Percentiles rank a stretch among this genome's conserved stretches.
These are phyloP conservation scores for Colletotrichum chlorophyti DNA, from an alignment of 2,329 filamentous ascomycete genomes.

Conservation along the genomic window DNA sequence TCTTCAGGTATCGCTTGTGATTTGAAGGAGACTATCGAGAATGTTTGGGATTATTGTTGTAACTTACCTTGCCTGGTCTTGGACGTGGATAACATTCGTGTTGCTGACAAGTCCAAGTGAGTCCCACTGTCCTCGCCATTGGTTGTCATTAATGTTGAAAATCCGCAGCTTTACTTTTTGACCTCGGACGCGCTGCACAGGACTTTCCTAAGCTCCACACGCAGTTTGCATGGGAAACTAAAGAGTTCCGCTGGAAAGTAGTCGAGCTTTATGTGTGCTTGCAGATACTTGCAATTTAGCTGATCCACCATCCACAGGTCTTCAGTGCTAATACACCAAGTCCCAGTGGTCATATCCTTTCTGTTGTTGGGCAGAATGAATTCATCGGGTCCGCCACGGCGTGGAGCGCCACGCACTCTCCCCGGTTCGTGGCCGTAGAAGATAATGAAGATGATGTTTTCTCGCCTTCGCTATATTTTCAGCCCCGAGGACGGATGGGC, in stretches of 20 bases:
- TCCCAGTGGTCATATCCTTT: conserved; percentile 50
- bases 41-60: conserved; percentile 6
- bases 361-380: conserved; percentile 41
- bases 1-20: conserved; percentile 17
- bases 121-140: too few relatives aligned
- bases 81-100: not conserved
- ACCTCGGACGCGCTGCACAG: conserved; percentile 8
- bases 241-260: conserved; percentile 36
- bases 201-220: conserved; percentile 25
- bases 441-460: conserved; percentile 12
- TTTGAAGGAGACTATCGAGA: conserved; percentile 19
- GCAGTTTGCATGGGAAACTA: not conserved
- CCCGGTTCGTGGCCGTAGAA: not conserved
- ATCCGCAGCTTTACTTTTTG: conserved; percentile 27
- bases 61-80: not conserved
- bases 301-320: conserved; percentile 31
- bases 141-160: too few relatives aligned
- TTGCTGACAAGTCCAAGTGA: conserved; percentile 9
- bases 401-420: conserved; percentile 1
- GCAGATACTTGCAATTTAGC: not conserved
- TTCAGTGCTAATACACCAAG: conserved; percentile 46
- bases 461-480: not conserved
- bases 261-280: too few relatives aligned
- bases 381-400: conserved; percentile 51
- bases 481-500: not conserved